These are phyloP conservation scores for Polychytrium aggregatum DNA, from an alignment of 192 early-diverging fungal genomes.

Conservation along the genomic window DNA sequence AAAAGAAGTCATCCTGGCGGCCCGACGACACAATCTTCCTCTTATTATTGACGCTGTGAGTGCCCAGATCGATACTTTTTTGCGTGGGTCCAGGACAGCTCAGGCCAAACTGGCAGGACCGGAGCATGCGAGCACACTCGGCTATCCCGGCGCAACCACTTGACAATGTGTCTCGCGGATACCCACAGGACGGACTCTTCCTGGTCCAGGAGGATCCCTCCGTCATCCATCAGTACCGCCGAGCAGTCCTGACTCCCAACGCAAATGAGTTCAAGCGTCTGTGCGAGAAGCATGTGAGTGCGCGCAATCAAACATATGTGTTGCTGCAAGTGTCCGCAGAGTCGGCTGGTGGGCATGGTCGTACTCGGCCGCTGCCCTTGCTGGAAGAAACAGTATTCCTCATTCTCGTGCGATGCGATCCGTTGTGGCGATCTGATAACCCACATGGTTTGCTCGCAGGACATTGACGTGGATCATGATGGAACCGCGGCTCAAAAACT, in stretches of 20 bases:
- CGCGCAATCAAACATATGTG: neutral
- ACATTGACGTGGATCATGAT: conserved; percentile 12
- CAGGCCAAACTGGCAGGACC: too few relatives aligned
- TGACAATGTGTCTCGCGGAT: too few relatives aligned
- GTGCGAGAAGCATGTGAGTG: conserved; percentile 39
- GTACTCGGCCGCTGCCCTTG: too few relatives aligned
- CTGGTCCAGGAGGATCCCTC: conserved; percentile 61
- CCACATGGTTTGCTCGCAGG: too few relatives aligned
- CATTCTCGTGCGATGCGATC: too few relatives aligned
- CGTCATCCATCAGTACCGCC: conserved; percentile 56
- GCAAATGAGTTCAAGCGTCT: conserved; percentile 71
- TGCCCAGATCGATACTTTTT: too few relatives aligned
- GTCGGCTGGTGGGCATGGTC: too few relatives aligned
- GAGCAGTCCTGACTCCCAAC: conserved; percentile 81
- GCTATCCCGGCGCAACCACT: too few relatives aligned
- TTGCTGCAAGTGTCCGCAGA: conserved; percentile 5
- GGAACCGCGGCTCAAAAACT: conserved; percentile 32
- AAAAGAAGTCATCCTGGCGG: conserved; percentile 53
- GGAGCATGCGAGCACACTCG: too few relatives aligned
- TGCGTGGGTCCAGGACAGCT: too few relatives aligned
- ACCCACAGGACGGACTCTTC: conserved; percentile 68
- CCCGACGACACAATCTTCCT: conserved; percentile 44
- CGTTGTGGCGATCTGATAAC: too few relatives aligned
- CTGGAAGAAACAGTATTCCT: too few relatives aligned
- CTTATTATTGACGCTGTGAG: conserved; percentile 87